Conservation (phyloP, 441 rosid species). For the Pelargonium citronellum region DNA sequence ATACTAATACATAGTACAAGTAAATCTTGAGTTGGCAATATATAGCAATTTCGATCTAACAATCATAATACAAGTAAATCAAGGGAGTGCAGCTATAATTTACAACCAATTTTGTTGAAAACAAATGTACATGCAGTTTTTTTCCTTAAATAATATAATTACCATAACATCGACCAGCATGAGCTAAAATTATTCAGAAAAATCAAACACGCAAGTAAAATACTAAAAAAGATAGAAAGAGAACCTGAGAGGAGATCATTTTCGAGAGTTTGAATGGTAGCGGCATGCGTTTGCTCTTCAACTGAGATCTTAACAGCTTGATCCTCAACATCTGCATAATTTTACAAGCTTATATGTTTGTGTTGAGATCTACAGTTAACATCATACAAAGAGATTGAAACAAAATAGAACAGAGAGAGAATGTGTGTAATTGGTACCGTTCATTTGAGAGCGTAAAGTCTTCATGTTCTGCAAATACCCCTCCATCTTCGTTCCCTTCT, state of each 20-base stretch:
- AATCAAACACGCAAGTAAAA: not conserved
- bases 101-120: no score
- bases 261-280: constrained; percentile 50
- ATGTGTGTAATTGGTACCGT: constrained; percentile 36
- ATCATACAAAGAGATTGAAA: constrained; percentile 1
- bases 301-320: constrained; percentile 59
- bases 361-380: not conserved
- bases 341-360: not conserved
- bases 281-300: constrained; percentile 56
- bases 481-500: constrained; percentile 42
- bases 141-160: not conserved
- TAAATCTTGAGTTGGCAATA: not conserved
- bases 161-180: not conserved
- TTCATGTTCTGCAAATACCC: constrained; percentile 62
- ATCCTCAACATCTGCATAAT: constrained; percentile 62
- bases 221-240: not conserved
- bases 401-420: constrained; percentile 6
- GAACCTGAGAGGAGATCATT: constrained; percentile 40
- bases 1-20: not conserved
- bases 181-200: not conserved
- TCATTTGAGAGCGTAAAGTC: constrained; percentile 67
- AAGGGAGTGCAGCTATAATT: no score
- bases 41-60: not conserved
- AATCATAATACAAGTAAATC: constrained; percentile 2
- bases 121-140: not conserved